Percentiles rank a stretch among this genome's conserved stretches.
Conservation (phyloP, 768 basidiomycete genomes). For the Mycena amicta region DNA sequence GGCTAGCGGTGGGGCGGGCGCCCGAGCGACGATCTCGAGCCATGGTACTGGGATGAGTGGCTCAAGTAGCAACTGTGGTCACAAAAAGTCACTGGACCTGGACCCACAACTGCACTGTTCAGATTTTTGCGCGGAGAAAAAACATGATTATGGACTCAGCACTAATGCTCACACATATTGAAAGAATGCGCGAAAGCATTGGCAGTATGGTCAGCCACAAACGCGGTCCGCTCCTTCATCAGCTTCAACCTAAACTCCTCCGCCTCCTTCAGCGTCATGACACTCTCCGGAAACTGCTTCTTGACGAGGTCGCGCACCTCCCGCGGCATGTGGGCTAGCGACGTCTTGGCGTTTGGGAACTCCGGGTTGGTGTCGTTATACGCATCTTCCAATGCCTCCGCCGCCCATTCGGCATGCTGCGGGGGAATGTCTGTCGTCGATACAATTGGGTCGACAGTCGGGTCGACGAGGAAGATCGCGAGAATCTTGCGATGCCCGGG, state of each 20-base stretch:
- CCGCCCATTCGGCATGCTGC: conserved; percentile 35
- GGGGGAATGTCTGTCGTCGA: conserved; percentile 33
- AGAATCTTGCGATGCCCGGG: conserved; percentile 44
- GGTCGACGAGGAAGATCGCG: conserved; percentile 42
- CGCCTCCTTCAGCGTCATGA: conserved; percentile 19
- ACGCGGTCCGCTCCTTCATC: conserved; percentile 26
- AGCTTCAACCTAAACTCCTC: conserved; percentile 17
- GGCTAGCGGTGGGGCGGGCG: too few relatives aligned
- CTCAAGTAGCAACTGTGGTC: neutral
- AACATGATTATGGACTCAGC: neutral
- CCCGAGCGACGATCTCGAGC: too few relatives aligned
- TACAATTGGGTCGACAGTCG: conserved; percentile 28
- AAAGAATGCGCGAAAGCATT: conserved; percentile 8
- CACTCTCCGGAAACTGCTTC: conserved; percentile 7
- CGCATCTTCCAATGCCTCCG: conserved; percentile 18
- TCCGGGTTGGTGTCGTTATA: neutral
- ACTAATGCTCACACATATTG: conserved; percentile 24
- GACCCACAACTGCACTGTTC: neutral
- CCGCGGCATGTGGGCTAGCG: conserved; percentile 8
- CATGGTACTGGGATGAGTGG: too few relatives aligned
- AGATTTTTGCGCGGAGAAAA: too few relatives aligned
- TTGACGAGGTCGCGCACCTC: conserved; percentile 17
- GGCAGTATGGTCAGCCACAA: conserved; percentile 6
- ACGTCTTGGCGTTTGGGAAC: neutral
- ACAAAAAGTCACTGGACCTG: neutral